These are phyloP conservation scores for Hyaloperonospora brassicae DNA, from an alignment of 352 stramenopile species.

Conservation along the genomic window DNA sequence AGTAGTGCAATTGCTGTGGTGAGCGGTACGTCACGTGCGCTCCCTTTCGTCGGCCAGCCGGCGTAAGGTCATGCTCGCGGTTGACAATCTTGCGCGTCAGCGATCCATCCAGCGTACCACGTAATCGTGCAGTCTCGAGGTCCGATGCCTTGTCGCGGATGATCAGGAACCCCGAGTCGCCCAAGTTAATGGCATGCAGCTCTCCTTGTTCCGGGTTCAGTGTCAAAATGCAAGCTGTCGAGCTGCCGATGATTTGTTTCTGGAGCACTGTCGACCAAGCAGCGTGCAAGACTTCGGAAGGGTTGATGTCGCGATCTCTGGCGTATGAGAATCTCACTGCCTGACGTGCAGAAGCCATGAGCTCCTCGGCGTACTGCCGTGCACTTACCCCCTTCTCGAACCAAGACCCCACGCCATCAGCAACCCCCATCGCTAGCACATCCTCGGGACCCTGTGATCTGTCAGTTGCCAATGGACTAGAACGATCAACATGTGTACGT, in stretches of 20 bases:
- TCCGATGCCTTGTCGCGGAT: constrained; percentile 75
- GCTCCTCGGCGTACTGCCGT: constrained; percentile 53
- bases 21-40: constrained; percentile 88
- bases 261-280: constrained; percentile 76
- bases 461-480: constrained; percentile 22
- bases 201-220: constrained; percentile 89
- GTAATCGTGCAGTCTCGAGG: constrained; percentile 47
- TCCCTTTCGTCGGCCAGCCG: constrained; percentile 61
- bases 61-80: constrained; percentile 52
- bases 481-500: constrained; percentile 19
- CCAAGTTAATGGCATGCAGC: constrained; percentile 92
- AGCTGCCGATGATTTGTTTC: constrained; percentile 89
- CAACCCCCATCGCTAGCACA: constrained; percentile 89
- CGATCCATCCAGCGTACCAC: constrained; percentile 66
- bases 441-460: constrained; percentile 50
- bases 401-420: constrained; percentile 94
- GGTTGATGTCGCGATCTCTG: constrained; percentile 54
- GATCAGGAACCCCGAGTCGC: constrained; percentile 87
- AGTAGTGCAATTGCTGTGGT: constrained; percentile 94
- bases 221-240: constrained; percentile 88
- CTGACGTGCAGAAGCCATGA: constrained; percentile 72
- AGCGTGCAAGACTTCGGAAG: constrained; percentile 54
- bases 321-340: constrained; percentile 51
- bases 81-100: constrained; percentile 65
- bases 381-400: constrained; percentile 89